Evolutionary conservation across 306 rosid genomes (phyloP), one percentile per base, ranked within the genome.

Genomic region (Malus sylvestris): DNA sequence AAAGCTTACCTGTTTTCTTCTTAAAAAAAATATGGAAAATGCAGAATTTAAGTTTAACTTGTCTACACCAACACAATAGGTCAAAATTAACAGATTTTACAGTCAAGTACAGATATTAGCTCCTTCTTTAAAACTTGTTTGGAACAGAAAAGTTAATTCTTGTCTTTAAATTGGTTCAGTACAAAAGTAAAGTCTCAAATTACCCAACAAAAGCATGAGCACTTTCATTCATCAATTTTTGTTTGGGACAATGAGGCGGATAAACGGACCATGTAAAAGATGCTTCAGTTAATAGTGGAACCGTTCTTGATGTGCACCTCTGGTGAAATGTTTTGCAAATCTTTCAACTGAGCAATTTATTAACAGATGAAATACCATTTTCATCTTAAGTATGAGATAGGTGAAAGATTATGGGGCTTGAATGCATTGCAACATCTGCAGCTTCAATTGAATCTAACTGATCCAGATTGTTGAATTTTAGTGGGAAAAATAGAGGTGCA

Each of bases 361-460:
- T 53, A 71, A 19, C 44, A 53, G 29, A 71, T 14, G 61, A 35
- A 22, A 35, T 15, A 15, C 52, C n/a, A 22, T 40, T 71, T 30
- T 23, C 62, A 59, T 59, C 16, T 10, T 10, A 59, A 14, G 42
- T 25, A 69, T 16, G 60, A 46, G 11, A 49, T 10, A 38, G 65
- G 64, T 32, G 49, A 52, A 32, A 55, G 7, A 71, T 71, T 12
- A 62, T 14, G 25, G 57, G 42, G 55, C 20, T 60, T 46, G 27
- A 22, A 72, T 22, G 46, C 49, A 72, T 27, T 55, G 32, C 66
- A 72, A n/a, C 51, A 55, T 71, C 65, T 72, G 67, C 67, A n/a
- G 71, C 52, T 67, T 67, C 71, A 67, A 12, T 40, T 67, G 71
- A 42, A 68, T 35, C 18, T 66, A 35, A 35, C 22, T 66, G 70